Evolutionary conservation across 306 rosid genomes (phyloP).

Genomic region (Carpinus fangiana): DNA sequence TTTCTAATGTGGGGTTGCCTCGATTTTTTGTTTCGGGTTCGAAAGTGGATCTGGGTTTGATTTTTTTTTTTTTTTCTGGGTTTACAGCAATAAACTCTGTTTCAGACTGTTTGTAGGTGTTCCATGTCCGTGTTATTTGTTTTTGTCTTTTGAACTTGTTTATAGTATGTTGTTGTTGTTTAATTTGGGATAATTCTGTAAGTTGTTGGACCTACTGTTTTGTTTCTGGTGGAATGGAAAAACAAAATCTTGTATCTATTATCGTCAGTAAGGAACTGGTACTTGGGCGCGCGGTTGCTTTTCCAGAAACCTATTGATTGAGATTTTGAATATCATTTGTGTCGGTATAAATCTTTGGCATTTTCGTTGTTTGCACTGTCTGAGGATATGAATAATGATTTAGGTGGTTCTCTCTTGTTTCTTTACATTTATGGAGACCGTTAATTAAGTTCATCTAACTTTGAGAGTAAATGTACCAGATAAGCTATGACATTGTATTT

Average conservation of each 20-base stretch:
- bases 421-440: not conserved
- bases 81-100: slow-evolving; percentile 12
- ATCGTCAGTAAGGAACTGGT: not conserved
- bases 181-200: slow-evolving; percentile 12
- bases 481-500: not conserved
- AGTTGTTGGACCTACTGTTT: not conserved
- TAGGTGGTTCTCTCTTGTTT: not conserved
- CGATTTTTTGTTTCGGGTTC: slow-evolving; percentile 24
- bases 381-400: not conserved
- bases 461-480: not conserved
- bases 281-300: not conserved
- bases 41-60: slow-evolving; percentile 57
- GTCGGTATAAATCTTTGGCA: slow-evolving; percentile 5
- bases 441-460: not conserved
- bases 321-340: slow-evolving; percentile 12
- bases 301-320: not conserved
- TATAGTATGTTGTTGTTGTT: not conserved
- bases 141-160: not conserved
- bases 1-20: slow-evolving; percentile 26
- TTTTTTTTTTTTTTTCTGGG: slow-evolving; percentile 25
- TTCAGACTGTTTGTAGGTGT: not conserved
- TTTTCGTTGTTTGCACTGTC: not conserved
- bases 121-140: not conserved
- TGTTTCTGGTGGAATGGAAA: not conserved
- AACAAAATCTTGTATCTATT: not conserved